Conservation (phyloP, 2,329 filamentous ascomycete species). For the Epichloe aotearoae region DNA sequence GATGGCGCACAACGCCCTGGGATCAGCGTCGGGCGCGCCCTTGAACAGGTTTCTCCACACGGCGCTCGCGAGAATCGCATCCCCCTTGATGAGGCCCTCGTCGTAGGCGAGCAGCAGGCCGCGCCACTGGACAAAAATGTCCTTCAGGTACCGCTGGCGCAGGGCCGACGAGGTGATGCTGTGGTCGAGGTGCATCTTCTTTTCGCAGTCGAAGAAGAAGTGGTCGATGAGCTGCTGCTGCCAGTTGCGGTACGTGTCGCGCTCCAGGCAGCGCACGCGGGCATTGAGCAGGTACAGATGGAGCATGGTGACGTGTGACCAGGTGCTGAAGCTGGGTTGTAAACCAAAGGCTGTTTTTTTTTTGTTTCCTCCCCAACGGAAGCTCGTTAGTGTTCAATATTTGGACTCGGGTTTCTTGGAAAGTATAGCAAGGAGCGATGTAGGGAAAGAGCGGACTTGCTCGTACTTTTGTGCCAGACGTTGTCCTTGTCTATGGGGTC, state of each 20-base stretch:
- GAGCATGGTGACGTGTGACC: constrained; percentile 91
- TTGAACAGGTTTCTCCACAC: constrained; percentile 93
- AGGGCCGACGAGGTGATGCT: constrained; percentile 46
- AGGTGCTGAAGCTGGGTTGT: constrained; percentile 80
- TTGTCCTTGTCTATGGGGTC: constrained; percentile 17
- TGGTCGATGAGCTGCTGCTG: constrained; percentile 88
- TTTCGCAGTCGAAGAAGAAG: constrained; percentile 83
- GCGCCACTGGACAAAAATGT: constrained; percentile 87
- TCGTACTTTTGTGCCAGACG: constrained; percentile 62
- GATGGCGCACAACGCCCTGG: constrained; percentile 36
- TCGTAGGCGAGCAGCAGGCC: constrained; percentile 75
- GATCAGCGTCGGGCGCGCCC: constrained; percentile 41
- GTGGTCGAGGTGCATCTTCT: constrained; percentile 71
- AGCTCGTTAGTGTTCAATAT: not conserved
- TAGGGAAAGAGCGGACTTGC: constrained; percentile 9
- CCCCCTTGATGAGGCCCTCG: constrained; percentile 60
- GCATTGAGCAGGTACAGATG: constrained; percentile 89
- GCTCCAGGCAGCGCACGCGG: constrained; percentile 66
- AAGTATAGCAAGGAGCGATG: too few species aligned
- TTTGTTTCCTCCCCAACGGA: not conserved
- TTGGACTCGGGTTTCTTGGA: too few species aligned
- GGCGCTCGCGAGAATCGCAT: constrained; percentile 65
- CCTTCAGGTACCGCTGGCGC: constrained; percentile 61
- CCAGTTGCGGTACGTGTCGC: constrained; percentile 57
- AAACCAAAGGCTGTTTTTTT: constrained; percentile 54